Base-by-base conservation (phyloP, 345 rosid genomes). In the Excoecaria agallocha region DNA sequence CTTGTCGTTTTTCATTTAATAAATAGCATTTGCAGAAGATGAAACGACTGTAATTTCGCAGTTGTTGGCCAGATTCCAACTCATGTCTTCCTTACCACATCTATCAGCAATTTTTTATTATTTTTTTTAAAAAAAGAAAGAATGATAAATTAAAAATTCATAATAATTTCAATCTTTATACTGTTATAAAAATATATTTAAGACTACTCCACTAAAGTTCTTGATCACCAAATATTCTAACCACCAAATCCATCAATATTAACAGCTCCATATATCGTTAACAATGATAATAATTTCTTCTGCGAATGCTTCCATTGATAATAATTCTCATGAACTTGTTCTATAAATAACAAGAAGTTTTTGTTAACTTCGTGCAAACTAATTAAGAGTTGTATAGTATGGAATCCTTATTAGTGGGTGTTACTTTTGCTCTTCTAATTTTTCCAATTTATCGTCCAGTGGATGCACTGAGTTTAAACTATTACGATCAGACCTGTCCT, bases 401-500 rank as follows among this genome's bases (percentile, higher is more conserved):
- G 83, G 78, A 82, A 73, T 69, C 68, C 49, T 1, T 72, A 37
- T 5, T 67, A 38, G 41, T 86, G 22, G 76, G 68, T 52, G 45
- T 82, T 17, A 46, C 66, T 59, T 24, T 81, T 20, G 76, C 77
- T 50, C 24, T 80, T 61, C 22, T 73, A 63, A 22, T 83, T 57
- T 74, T 80, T 60, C 71, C 51, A 39, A 37, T 80, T 66, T 70
- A 77, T 58, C 79, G 80, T n/a, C 35, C 79, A 3, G 88, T 77
- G 22, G 66, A 45, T 52, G 91, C 89, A 49, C 81, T 92, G 17
- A 88, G 87, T 84, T 76, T 80, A 57, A 86, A 76, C 80, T 88
- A 86, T 86, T 90, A 94, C 20, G 86, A 85, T 52, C 66, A 86
- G 0, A 58, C 90, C 35, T 92, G 96, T 74, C 97, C 92, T 51